Evolutionary conservation across 1,139 yeast genomes (phyloP).

Genomic region (Suhomyces bolitotheri): DNA sequence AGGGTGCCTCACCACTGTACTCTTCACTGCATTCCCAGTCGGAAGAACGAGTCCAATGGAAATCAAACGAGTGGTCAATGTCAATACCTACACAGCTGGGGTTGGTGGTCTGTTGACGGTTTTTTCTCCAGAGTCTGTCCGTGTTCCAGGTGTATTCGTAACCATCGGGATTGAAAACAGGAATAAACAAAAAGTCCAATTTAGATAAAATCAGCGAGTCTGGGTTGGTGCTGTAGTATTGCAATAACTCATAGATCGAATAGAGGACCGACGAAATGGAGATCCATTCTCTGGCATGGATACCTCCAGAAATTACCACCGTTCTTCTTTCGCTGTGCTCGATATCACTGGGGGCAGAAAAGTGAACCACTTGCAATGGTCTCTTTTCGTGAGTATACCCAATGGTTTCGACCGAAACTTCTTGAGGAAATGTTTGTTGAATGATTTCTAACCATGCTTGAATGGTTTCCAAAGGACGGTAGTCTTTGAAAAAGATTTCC

Average conservation of each 20-base stretch:
- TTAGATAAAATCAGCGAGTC: conserved; percentile 32
- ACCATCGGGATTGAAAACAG: conserved; percentile 90
- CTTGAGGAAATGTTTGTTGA: conserved; percentile 56
- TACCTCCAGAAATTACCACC: conserved; percentile 77
- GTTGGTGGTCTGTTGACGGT: conserved; percentile 71
- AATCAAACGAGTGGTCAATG: conserved; percentile 81
- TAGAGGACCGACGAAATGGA: conserved; percentile 71
- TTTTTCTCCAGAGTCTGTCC: conserved; percentile 88
- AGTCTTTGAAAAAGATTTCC: conserved; percentile 66
- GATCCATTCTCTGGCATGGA: conserved; percentile 92
- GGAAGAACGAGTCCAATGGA: conserved; percentile 64
- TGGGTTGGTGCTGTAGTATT: conserved; percentile 47
- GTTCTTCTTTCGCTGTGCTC: conserved; percentile 59
- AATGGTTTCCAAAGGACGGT: conserved; percentile 67
- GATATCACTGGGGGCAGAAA: conserved; percentile 45
- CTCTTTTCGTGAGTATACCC: conserved; percentile 79
- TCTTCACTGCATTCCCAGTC: conserved; percentile 82
- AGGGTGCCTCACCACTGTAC: conserved; percentile 73
- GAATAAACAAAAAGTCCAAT: conserved; percentile 73
- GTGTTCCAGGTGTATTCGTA: conserved; percentile 77
- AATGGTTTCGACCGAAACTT: conserved; percentile 59
- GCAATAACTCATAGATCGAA: conserved; percentile 55
- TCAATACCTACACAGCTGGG: conserved; percentile 80
- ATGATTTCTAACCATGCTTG: conserved; percentile 70
- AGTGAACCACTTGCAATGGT: conserved; percentile 63